phyloP scores from a whole-genome alignment of 164 flowering plant species.

The Aristolochia contorta region DNA sequence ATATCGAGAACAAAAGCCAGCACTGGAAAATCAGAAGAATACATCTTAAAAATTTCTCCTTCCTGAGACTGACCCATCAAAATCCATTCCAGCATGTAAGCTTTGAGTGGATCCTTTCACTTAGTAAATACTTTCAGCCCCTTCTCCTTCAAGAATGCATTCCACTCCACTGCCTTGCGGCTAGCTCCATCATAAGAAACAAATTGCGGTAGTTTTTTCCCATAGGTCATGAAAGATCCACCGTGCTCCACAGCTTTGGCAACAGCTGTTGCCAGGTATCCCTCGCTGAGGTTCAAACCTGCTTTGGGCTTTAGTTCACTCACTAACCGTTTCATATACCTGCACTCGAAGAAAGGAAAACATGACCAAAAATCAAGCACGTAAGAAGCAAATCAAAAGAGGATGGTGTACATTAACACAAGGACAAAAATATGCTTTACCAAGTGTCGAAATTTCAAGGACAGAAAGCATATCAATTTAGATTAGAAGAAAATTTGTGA shows the following conservation, averaged over 20 bases:
- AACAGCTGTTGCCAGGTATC: slow-evolving; percentile 18
- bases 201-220: slow-evolving; percentile 18
- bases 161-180: slow-evolving; percentile 26
- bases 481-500: too few relatives aligned
- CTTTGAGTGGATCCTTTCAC: not conserved
- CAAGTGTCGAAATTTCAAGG: too few relatives aligned
- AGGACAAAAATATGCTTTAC: too few relatives aligned
- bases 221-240: slow-evolving; percentile 19
- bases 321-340: slow-evolving; percentile 6
- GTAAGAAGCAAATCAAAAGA: not conserved
- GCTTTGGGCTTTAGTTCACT: slow-evolving; percentile 16
- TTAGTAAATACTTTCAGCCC: slow-evolving; percentile 15
- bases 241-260: slow-evolving; percentile 14
- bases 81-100: not conserved
- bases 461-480: too few relatives aligned
- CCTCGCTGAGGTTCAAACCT: slow-evolving; percentile 16
- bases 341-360: not conserved
- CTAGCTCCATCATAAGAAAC: slow-evolving; percentile 15
- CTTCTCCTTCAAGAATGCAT: slow-evolving; percentile 19
- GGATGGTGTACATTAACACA: too few relatives aligned
- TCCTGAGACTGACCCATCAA: not conserved
- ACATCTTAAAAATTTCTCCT: too few relatives aligned
- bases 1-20: too few relatives aligned
- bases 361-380: not conserved
- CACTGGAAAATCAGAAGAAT: too few relatives aligned